These are phyloP conservation scores for Mycena capillaripes DNA, from an alignment of 768 basidiomycete species.

Conservation along the genomic window DNA sequence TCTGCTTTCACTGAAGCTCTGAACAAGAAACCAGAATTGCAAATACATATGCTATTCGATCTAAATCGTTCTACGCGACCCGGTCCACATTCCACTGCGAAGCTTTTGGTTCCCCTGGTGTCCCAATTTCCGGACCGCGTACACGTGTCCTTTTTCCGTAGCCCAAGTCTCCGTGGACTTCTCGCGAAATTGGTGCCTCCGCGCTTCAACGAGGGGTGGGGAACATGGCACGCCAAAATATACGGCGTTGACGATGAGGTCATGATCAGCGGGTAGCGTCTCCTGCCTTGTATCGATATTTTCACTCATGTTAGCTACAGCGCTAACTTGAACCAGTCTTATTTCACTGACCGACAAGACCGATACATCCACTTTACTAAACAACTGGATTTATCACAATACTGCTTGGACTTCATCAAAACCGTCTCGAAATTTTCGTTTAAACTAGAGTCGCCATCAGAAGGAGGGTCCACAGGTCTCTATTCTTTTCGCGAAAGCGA, in stretches of 20 bases:
- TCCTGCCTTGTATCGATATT: background rate
- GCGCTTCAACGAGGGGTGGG: constrained; percentile 98
- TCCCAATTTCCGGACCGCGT: constrained; percentile 80
- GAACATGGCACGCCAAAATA: constrained; percentile 97
- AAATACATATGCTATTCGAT: constrained; percentile 83
- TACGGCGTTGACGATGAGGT: constrained; percentile 95
- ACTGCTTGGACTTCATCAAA: constrained; percentile 85
- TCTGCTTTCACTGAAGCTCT: constrained; percentile 75
- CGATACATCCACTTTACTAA: constrained; percentile 85
- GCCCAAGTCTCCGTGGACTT: constrained; percentile 84
- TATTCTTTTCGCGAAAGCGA: constrained; percentile 54
- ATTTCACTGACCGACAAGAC: constrained; percentile 96
- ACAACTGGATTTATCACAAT: constrained; percentile 78
- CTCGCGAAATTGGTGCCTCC: constrained; percentile 86
- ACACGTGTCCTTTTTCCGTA: constrained; percentile 86
- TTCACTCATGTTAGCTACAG: constrained; percentile 54
- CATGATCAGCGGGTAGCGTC: constrained; percentile 87
- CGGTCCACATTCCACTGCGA: constrained; percentile 77
- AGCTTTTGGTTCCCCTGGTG: constrained; percentile 79
- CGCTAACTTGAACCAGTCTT: constrained; percentile 93
- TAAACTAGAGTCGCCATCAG: constrained; percentile 51
- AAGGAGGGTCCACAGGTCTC: constrained; percentile 25
- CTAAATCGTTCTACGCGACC: constrained; percentile 84
- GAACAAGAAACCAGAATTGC: constrained; percentile 68
- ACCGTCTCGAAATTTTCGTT: constrained; percentile 83